Evolutionary conservation across 2,329 filamentous ascomycete genomes (phyloP), one percentile per base, ranked within the genome.

Genomic region (Capronia americana): DNA sequence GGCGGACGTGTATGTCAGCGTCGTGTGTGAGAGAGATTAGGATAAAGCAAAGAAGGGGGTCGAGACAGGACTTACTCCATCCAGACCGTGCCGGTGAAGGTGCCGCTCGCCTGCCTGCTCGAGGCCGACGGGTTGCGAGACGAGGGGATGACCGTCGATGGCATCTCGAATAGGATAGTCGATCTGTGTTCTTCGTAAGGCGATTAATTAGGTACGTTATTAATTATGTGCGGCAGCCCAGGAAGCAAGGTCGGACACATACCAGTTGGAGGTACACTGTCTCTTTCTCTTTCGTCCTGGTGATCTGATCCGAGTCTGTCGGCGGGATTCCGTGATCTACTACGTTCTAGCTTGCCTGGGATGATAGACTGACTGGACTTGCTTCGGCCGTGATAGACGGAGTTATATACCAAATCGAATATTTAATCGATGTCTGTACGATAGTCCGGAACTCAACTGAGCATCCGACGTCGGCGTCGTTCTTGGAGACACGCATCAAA

Each of bases 41-140:
- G n/a, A n/a, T n/a, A 23, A 24, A n/a, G 51, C 23, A 20, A 30
- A 17, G 50, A 30, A 10, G 1, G 51, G 17, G 20, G 51, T 32
- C 32, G 12, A n/a, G n/a, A n/a, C n/a, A n/a, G 7, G 14, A 28
- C 53, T 34, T 30, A 55, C 53, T 79, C 74, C 34, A 76, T 68
- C 53, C 64, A 77, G 20, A 77, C 78, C 8, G 74, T 73, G 51
- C 77, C 77, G 23, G 70, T 76, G 68, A 77, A 77, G 3, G 72
- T 74, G 34, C 28, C 44, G 28, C 44, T 64, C 17, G 38, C 57
- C 50, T 70, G 64, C 26, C 30, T 48, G 28, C 57, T 68, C 10
- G 62, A 53, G 38, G 54, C 56, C 24, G 53, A 50, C 14, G 58
- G 17, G 53, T 58, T 57, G 56, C 64, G 67, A 1, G 67, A 69